Percentiles rank a stretch among this genome's conserved stretches.
These are phyloP conservation scores for Cryomyces antarcticus DNA, from an alignment of 495 filamentous ascomycete species.

Conservation along the genomic window DNA sequence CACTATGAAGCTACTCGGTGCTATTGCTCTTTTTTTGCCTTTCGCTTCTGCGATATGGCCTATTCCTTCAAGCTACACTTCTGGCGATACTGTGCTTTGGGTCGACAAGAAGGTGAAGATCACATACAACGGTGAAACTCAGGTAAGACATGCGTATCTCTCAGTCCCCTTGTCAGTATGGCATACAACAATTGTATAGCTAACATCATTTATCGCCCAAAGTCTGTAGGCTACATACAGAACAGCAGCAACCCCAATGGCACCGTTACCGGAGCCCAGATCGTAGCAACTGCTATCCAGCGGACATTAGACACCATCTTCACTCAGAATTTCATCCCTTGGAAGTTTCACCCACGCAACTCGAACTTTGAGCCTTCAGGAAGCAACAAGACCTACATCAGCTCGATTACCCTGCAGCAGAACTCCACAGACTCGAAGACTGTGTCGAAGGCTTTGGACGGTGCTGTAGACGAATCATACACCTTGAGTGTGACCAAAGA, in stretches of 20 bases:
- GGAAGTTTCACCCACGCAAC: slow-evolving; percentile 47
- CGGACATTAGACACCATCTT: slow-evolving; percentile 33
- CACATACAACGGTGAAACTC: slow-evolving; percentile 28
- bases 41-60: slow-evolving; percentile 37
- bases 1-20: slow-evolving; percentile 10
- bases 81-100: slow-evolving; percentile 33
- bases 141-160: background rate
- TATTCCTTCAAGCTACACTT: slow-evolving; percentile 28
- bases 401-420: slow-evolving; percentile 36
- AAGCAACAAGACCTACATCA: slow-evolving; percentile 25
- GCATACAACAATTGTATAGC: no score
- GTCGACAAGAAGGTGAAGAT: slow-evolving; percentile 30
- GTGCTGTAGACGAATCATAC: slow-evolving; percentile 55
- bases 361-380: slow-evolving; percentile 37
- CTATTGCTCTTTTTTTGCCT: slow-evolving; percentile 16
- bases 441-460: slow-evolving; percentile 35
- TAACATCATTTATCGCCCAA: background rate
- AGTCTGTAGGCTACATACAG: background rate
- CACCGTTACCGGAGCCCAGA: slow-evolving; percentile 5
- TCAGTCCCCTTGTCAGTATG: no score
- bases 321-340: slow-evolving; percentile 43
- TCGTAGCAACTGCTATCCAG: slow-evolving; percentile 23
- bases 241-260: slow-evolving; percentile 1
- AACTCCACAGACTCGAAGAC: slow-evolving; percentile 29
- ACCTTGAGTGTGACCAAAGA: slow-evolving; percentile 30